phyloP scores from a whole-genome alignment of 352 stramenopile genomes.

The Phytophthora melonis region DNA sequence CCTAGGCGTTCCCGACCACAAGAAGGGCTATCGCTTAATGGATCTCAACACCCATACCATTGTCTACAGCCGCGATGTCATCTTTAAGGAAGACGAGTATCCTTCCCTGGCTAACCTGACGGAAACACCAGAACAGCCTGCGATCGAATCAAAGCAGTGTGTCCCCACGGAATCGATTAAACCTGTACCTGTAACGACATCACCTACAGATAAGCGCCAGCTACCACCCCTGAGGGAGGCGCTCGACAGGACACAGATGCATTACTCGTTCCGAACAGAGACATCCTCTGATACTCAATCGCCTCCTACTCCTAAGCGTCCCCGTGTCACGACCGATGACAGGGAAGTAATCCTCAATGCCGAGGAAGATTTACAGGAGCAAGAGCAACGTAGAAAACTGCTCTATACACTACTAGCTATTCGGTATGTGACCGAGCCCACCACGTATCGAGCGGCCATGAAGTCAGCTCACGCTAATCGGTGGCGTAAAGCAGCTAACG shows the following conservation, averaged over 20 bases:
- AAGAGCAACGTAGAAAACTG: not conserved
- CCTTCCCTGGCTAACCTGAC: not conserved
- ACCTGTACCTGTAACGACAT: not conserved
- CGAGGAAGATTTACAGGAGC: conserved; percentile 8
- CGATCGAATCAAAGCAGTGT: not conserved
- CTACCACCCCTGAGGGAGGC: not conserved
- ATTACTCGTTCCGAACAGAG: conserved; percentile 13
- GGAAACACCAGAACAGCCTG: not conserved
- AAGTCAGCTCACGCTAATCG: conserved; percentile 4
- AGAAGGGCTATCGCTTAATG: conserved; percentile 11
- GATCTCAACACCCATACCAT: conserved; percentile 5
- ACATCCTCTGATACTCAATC: not conserved
- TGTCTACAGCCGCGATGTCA: conserved; percentile 10
- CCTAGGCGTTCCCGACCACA: conserved; percentile 5
- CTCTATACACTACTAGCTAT: conserved; percentile 8
- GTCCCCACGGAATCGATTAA: not conserved
- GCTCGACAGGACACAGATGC: not conserved
- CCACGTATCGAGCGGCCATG: conserved; percentile 8
- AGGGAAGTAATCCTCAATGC: not conserved
- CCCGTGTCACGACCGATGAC: not conserved
- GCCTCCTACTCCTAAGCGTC: not conserved
- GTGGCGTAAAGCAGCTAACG: not conserved
- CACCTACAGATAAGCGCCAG: not conserved
- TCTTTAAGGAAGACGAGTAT: conserved; percentile 13
- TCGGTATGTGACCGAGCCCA: conserved; percentile 12